These are phyloP conservation scores for Thozetella sp. DNA, from an alignment of 495 filamentous ascomycete species.

Conservation along the genomic window DNA sequence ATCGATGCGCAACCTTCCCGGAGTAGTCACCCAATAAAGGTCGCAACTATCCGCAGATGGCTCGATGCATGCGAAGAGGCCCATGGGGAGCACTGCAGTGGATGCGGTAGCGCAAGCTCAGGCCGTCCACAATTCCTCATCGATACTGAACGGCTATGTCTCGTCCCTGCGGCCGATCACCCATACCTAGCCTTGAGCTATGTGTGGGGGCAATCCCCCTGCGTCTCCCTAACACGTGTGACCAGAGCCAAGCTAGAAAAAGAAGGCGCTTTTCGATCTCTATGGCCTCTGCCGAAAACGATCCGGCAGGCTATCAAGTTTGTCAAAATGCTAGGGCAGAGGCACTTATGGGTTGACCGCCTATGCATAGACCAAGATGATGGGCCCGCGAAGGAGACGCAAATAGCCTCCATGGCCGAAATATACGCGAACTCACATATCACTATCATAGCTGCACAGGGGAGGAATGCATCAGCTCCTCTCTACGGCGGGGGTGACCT, in stretches of 20 bases:
- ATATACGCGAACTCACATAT: constrained; percentile 33
- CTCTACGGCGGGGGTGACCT: not conserved
- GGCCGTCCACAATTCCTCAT: constrained; percentile 10
- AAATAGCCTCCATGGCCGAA: constrained; percentile 30
- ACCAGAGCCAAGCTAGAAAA: constrained; percentile 3
- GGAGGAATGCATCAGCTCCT: constrained; percentile 6
- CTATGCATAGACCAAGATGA: constrained; percentile 38
- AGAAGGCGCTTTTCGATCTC: constrained; percentile 3
- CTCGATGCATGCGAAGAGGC: constrained; percentile 9
- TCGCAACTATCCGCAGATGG: constrained; percentile 12
- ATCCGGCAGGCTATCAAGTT: constrained; percentile 26
- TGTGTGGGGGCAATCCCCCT: constrained; percentile 17
- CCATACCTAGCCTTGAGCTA: constrained; percentile 20
- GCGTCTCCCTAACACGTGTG: not conserved
- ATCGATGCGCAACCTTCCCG: no score
- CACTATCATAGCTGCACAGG: constrained; percentile 28
- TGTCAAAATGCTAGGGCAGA: constrained; percentile 13
- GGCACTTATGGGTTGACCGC: constrained; percentile 32
- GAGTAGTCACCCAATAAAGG: no score
- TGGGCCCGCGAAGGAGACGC: constrained; percentile 17
- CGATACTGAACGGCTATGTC: constrained; percentile 10
- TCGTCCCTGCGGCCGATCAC: constrained; percentile 1
- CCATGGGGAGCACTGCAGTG: constrained; percentile 10
- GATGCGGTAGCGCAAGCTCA: not conserved
- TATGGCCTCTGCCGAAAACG: constrained; percentile 14